Evolutionary conservation across 495 filamentous ascomycete species (phyloP), one percentile per base, ranked within the genome.

Genomic region (Hamigera avellanea): DNA sequence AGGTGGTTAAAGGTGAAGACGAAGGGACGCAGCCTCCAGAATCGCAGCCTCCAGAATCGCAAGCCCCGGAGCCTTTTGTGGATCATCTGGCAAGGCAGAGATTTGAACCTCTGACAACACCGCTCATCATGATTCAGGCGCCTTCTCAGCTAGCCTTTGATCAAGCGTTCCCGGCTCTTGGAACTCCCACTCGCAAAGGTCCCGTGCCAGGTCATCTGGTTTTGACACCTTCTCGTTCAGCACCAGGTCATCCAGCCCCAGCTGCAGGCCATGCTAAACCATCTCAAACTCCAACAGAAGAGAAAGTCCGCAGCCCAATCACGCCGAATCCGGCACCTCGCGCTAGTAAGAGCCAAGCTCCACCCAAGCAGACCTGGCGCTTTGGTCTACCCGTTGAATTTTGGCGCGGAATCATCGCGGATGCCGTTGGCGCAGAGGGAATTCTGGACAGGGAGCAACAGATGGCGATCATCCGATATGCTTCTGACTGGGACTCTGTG

Each of bases 381-480:
- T 49, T 39, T 25, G 52, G 51, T 2, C 38, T 67, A 15, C 38
- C 61, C 1, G 36, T 52, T 14, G 38, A 56, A 9, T 8, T 56
- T 8, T 65, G 57, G 59, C 44, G 47, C 8, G 34, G 44, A 12
- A 62, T 67, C 28, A 49, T 67, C 19, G 52, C 48, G 3, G 32
- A 49, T n/a, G 49, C 49, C 1, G 41, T 52, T 12, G 49, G 44
- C 9, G 59, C 54, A 1, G 40, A 64, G 5, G 48, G 48, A 8
- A 43, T 64, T 26, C 37, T 67, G 26, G 55, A 56, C 39, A 32
- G 26, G 6, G 40, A 45, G 3, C 62, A 67, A 39, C 61, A 64
- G 40, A 28, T 14, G 1, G 41, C 37, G 9, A 48, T 57, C 28
- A 41, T 60, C 14, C 38, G 43, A 9, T 55, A 57, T 35, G 53